phyloP scores from a whole-genome alignment of 495 filamentous ascomycete genomes.

The Corynascus novoguineensis region DNA sequence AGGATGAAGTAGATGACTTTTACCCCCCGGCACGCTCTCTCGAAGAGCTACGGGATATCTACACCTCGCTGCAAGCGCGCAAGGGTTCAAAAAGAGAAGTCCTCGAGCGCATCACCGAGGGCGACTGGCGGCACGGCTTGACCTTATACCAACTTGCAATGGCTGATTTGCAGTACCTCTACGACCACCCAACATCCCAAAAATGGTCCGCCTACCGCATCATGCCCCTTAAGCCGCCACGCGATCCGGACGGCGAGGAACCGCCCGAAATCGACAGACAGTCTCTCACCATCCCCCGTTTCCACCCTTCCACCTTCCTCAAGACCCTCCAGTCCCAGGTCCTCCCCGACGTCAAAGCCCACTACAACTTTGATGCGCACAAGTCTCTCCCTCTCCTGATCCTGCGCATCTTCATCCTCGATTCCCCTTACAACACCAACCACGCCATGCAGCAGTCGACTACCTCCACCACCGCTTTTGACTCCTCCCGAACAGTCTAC shows the following conservation, averaged over 20 bases:
- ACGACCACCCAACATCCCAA: conserved; percentile 64
- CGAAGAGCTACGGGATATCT: conserved; percentile 57
- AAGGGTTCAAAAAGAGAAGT: conserved; percentile 72
- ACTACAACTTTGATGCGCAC: conserved; percentile 67
- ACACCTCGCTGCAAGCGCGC: conserved; percentile 46
- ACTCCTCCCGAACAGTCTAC: conserved; percentile 62
- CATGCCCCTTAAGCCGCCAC: conserved; percentile 36
- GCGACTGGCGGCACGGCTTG: conserved; percentile 76
- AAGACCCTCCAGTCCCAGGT: conserved; percentile 65
- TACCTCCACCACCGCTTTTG: conserved; percentile 36
- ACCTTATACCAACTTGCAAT: conserved; percentile 74
- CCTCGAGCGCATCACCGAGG: conserved; percentile 67
- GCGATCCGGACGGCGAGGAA: conserved; percentile 30
- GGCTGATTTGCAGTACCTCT: conserved; percentile 70
- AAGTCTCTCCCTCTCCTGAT: conserved; percentile 59
- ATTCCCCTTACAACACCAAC: conserved; percentile 62
- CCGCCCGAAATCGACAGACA: conserved; percentile 34
- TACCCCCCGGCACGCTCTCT: conserved; percentile 58
- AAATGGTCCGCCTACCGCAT: conserved; percentile 71
- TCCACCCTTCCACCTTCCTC: conserved; percentile 72
- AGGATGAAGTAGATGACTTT: conserved; percentile 46
- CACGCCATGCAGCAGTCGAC: conserved; percentile 36
- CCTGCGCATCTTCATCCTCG: conserved; percentile 66
- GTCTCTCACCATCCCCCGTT: conserved; percentile 55
- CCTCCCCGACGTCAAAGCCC: conserved; percentile 68